These are phyloP conservation scores for Microdochium trichocladiopsis DNA, from an alignment of 2,329 filamentous ascomycete genomes.

Conservation along the genomic window DNA sequence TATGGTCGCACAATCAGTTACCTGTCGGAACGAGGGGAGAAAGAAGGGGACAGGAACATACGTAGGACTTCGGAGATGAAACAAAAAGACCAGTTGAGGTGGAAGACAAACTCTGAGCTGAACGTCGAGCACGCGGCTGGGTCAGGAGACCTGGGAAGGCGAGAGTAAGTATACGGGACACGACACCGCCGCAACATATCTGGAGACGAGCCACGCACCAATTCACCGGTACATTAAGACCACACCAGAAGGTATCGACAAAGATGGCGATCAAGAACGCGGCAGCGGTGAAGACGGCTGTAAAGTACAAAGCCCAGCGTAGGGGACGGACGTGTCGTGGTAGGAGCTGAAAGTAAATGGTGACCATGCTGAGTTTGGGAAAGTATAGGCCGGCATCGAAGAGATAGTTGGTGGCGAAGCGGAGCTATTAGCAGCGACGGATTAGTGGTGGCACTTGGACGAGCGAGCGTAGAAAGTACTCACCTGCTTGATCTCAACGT, in stretches of 20 bases:
- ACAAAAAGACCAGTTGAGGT: slow-evolving; percentile 3
- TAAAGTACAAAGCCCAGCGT: slow-evolving; percentile 2
- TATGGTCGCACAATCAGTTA: neutral
- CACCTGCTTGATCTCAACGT: neutral
- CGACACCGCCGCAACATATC: neutral
- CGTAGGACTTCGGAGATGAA: slow-evolving; percentile 3
- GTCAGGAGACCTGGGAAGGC: neutral
- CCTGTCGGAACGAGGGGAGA: neutral
- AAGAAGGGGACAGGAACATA: neutral
- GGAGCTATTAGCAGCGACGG: slow-evolving; percentile 2
- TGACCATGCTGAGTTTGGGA: slow-evolving; percentile 6
- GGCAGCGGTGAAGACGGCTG: neutral
- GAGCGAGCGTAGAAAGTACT: neutral
- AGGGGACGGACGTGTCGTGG: slow-evolving; percentile 1
- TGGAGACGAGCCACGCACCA: neutral
- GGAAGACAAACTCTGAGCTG: neutral
- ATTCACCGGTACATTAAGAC: neutral
- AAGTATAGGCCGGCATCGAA: slow-evolving; percentile 8
- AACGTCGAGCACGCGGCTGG: slow-evolving; percentile 1
- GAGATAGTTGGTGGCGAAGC: slow-evolving; percentile 5
- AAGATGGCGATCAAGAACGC: slow-evolving; percentile 1
- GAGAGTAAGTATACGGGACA: neutral
- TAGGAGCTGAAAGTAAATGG: slow-evolving; percentile 5
- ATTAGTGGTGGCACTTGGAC: neutral
- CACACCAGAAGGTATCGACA: slow-evolving; percentile 3